A percentile compares a stretch with the other conserved stretches of the same genome.
Evolutionary conservation across 768 basidiomycete species (phyloP).

Genomic region (Calocybe gangraenosa): DNA sequence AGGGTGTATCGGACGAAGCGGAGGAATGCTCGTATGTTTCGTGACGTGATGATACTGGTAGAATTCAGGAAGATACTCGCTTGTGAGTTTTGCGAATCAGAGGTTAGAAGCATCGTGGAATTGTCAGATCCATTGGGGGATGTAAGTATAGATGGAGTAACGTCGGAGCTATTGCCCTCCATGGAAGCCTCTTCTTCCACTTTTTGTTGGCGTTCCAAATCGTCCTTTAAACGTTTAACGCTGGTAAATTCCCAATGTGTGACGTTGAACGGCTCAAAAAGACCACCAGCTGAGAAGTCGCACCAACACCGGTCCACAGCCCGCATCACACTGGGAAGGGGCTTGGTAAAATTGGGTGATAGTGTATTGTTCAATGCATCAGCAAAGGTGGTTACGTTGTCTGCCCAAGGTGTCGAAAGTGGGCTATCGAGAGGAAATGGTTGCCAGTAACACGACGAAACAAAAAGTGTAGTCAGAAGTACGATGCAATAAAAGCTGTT

Average conservation of each 20-base stretch:
- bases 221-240: slow-evolving; percentile 42
- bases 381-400: slow-evolving; percentile 69
- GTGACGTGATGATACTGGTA: slow-evolving; percentile 1
- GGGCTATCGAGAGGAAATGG: slow-evolving; percentile 64
- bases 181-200: slow-evolving; percentile 16
- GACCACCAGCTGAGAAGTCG: slow-evolving; percentile 56
- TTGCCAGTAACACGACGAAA: slow-evolving; percentile 89
- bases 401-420: slow-evolving; percentile 62
- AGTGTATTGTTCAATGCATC: slow-evolving; percentile 56
- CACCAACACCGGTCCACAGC: slow-evolving; percentile 85
- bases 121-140: slow-evolving; percentile 5
- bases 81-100: background rate
- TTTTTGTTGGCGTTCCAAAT: slow-evolving; percentile 33
- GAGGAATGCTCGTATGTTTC: slow-evolving; percentile 16
- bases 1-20: slow-evolving; percentile 12
- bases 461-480: slow-evolving; percentile 75
- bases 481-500: slow-evolving; percentile 88
- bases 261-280: slow-evolving; percentile 77
- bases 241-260: slow-evolving; percentile 72
- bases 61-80: slow-evolving; percentile 10
- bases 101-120: slow-evolving; percentile 6
- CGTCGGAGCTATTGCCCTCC: slow-evolving; percentile 8
- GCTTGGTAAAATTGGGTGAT: slow-evolving; percentile 31
- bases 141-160: slow-evolving; percentile 7
- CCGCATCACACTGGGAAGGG: slow-evolving; percentile 55